Conservation (phyloP, 2,329 filamentous ascomycete genomes). For the Fusarium tricinctum region DNA sequence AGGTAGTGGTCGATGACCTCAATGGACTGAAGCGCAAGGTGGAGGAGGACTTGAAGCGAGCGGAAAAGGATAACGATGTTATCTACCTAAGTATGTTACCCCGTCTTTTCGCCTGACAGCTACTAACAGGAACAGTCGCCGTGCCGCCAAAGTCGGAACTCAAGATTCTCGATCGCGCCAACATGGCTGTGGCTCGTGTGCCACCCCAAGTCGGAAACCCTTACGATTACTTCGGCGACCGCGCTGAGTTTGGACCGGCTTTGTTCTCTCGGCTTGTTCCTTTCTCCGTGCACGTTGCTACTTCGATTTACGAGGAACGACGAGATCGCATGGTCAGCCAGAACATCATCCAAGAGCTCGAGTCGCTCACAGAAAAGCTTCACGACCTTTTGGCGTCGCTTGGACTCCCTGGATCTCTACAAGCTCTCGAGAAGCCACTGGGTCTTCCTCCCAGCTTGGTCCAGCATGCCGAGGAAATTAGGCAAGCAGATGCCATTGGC, state of each 20-base stretch:
- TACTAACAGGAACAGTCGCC: slow-evolving; percentile 65
- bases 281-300: slow-evolving; percentile 94
- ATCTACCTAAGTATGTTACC: slow-evolving; percentile 81
- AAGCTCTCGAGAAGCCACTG: slow-evolving; percentile 94
- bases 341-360: slow-evolving; percentile 86
- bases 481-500: slow-evolving; percentile 88
- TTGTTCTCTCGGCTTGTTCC: slow-evolving; percentile 93
- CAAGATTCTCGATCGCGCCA: slow-evolving; percentile 85
- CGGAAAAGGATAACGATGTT: slow-evolving; percentile 95
- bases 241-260: slow-evolving; percentile 83
- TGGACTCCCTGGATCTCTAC: slow-evolving; percentile 90
- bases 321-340: slow-evolving; percentile 92
- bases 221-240: slow-evolving; percentile 82
- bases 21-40: slow-evolving; percentile 86
- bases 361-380: slow-evolving; percentile 82
- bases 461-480: slow-evolving; percentile 92
- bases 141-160: slow-evolving; percentile 92
- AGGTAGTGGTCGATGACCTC: slow-evolving; percentile 84
- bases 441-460: slow-evolving; percentile 87
- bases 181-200: slow-evolving; percentile 85
- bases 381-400: slow-evolving; percentile 84
- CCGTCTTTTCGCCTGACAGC: fast-evolving
- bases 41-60: slow-evolving; percentile 88
- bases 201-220: slow-evolving; percentile 88
- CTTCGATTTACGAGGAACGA: slow-evolving; percentile 94